These are phyloP conservation scores for Scedosporium minutisporum DNA, from an alignment of 2,329 filamentous ascomycete species.

Conservation along the genomic window DNA sequence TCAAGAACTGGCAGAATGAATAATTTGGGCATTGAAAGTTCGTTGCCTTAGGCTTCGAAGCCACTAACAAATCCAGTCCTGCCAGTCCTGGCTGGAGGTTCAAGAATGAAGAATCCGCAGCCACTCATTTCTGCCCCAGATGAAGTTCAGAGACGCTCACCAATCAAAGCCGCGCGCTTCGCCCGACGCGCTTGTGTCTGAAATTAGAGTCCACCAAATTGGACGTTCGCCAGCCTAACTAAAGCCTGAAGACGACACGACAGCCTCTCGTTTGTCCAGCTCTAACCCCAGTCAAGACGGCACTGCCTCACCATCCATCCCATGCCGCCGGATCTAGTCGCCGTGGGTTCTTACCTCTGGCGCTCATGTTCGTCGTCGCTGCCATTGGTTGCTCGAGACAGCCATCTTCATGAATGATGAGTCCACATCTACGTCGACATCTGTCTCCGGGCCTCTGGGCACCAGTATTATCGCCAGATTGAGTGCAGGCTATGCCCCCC, in stretches of 20 bases:
- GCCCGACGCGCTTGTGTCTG: conserved; percentile 1
- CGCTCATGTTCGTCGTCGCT: neutral
- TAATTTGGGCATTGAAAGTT: no score
- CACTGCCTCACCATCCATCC: conserved; percentile 1
- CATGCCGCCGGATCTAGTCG: neutral
- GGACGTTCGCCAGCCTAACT: neutral
- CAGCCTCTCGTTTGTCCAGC: conserved; percentile 2
- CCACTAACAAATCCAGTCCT: neutral
- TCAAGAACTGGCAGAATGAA: neutral
- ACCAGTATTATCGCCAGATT: neutral
- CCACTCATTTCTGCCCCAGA: conserved; percentile 3
- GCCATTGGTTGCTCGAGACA: neutral
- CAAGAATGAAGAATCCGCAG: neutral
- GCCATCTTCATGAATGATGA: neutral
- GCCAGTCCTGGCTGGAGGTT: neutral
- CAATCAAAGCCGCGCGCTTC: conserved; percentile 4
- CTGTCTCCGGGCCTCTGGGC: neutral
- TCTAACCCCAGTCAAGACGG: neutral
- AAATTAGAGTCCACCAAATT: neutral
- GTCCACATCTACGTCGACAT: no score
- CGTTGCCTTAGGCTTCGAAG: no score
- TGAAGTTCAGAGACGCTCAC: neutral
- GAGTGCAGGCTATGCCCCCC: neutral
- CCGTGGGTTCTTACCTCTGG: neutral
- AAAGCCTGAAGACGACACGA: neutral